Evolutionary conservation across 306 rosid species (phyloP).

Genomic region (Sophora flavescens): DNA sequence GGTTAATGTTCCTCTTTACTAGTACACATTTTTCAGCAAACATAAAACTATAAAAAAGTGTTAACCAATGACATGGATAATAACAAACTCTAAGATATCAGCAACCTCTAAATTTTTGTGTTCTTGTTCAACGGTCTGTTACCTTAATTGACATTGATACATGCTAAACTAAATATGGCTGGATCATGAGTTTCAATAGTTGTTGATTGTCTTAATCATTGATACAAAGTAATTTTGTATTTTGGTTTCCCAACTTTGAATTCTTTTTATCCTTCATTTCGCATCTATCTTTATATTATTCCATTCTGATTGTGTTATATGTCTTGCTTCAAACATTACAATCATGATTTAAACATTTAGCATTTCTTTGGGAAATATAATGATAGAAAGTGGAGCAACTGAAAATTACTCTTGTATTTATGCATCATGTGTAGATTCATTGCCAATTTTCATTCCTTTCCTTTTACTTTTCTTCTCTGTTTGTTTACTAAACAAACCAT

Average conservation of each 20-base stretch:
- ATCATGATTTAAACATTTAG: neutral
- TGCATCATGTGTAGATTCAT: neutral
- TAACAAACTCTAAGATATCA: neutral
- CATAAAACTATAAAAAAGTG: neutral
- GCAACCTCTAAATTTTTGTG: neutral
- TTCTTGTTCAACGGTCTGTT: neutral
- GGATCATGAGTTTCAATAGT: neutral
- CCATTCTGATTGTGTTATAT: neutral
- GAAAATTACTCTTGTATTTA: neutral
- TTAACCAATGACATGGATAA: conserved; percentile 1
- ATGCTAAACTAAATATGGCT: conserved; percentile 2
- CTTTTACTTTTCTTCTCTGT: neutral
- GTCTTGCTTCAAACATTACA: neutral
- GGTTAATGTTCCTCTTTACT: conserved; percentile 5
- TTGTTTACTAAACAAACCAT: neutral
- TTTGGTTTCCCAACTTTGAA: neutral
- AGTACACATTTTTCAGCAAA: neutral
- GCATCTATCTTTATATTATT: neutral
- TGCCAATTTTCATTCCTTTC: neutral
- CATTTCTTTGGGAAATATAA: neutral
- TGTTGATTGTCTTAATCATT: neutral
- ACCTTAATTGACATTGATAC: neutral
- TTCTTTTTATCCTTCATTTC: neutral
- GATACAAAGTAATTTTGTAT: neutral
- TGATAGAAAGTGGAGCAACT: neutral